These are phyloP conservation scores for Nemania sp. DNA, from an alignment of 2,329 filamentous ascomycete genomes.

Conservation along the genomic window DNA sequence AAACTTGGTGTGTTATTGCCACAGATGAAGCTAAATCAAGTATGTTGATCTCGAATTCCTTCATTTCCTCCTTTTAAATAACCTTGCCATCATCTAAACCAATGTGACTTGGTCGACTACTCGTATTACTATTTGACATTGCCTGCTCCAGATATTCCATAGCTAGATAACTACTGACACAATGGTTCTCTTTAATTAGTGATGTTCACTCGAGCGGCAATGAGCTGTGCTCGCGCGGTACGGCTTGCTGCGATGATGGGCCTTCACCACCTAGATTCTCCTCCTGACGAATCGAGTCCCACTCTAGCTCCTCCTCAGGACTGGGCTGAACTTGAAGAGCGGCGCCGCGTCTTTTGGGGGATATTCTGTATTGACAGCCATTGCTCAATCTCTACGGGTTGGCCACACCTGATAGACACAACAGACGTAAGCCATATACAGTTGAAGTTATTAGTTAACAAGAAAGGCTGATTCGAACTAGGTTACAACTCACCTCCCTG, in stretches of 20 bases:
- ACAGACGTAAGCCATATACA: constrained; percentile 64
- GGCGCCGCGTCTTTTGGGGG: constrained; percentile 87
- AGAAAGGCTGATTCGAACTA: constrained; percentile 43
- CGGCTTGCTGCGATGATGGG: constrained; percentile 74
- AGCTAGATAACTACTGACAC: constrained; percentile 7
- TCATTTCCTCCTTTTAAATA: not conserved
- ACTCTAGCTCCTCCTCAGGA: constrained; percentile 78
- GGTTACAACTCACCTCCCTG: constrained; percentile 83
- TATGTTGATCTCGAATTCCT: constrained; percentile 12
- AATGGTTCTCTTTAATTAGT: constrained; percentile 52
- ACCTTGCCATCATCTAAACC: not conserved
- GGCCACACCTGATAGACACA: constrained; percentile 84
- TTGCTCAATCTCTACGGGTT: constrained; percentile 88
- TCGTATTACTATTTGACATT: not conserved
- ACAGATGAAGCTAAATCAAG: constrained; percentile 84
- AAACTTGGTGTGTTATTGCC: constrained; percentile 80
- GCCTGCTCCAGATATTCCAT: not conserved
- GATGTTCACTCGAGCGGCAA: constrained; percentile 86
- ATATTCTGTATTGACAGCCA: constrained; percentile 86
- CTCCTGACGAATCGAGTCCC: constrained; percentile 65
- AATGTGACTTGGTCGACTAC: not conserved
- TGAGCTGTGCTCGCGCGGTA: constrained; percentile 79
- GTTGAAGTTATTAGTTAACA: not conserved
- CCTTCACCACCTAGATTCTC: constrained; percentile 61
- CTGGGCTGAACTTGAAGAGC: constrained; percentile 85